These are phyloP conservation scores for Cladosporium sp. DNA, from an alignment of 2,329 filamentous ascomycete genomes.

Conservation along the genomic window DNA sequence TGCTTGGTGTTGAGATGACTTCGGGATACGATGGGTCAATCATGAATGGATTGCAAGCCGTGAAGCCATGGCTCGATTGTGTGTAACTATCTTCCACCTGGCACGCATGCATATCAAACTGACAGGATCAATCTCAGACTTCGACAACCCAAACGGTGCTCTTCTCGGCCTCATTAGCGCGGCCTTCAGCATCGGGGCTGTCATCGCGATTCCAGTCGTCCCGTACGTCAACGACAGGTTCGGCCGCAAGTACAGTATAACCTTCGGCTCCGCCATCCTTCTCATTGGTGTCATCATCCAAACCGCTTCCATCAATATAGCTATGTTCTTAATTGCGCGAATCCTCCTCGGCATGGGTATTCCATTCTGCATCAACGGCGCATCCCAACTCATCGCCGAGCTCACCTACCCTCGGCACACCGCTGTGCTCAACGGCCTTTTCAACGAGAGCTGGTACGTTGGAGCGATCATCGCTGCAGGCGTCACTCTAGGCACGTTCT, in stretches of 20 bases:
- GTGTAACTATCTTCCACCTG: neutral
- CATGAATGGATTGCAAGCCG: slow-evolving; percentile 18
- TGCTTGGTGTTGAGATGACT: slow-evolving; percentile 23
- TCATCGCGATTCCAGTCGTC: slow-evolving; percentile 8
- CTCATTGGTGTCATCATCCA: slow-evolving; percentile 44
- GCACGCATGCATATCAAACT: neutral
- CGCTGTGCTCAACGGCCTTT: slow-evolving; percentile 14
- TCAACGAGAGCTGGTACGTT: slow-evolving; percentile 16
- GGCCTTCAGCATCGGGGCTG: slow-evolving; percentile 11
- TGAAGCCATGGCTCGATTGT: slow-evolving; percentile 19
- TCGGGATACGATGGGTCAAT: slow-evolving; percentile 20
- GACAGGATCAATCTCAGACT: neutral
- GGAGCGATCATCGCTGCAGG: slow-evolving; percentile 18
- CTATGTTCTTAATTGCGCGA: slow-evolving; percentile 44
- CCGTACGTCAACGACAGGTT: slow-evolving; percentile 32
- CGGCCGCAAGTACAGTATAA: slow-evolving; percentile 42
- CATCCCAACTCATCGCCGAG: slow-evolving; percentile 15
- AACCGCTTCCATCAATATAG: slow-evolving; percentile 39
- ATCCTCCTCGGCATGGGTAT: slow-evolving; percentile 41
- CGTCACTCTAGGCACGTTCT: slow-evolving; percentile 9
- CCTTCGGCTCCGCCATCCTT: slow-evolving; percentile 39
- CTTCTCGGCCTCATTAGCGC: slow-evolving; percentile 15
- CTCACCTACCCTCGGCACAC: slow-evolving; percentile 10
- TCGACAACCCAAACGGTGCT: slow-evolving; percentile 15
- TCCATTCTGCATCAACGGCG: slow-evolving; percentile 20